A percentile compares a stretch with the other conserved stretches of the same genome.
These are phyloP conservation scores for Cylindrodendrum hubeiense DNA, from an alignment of 2,329 filamentous ascomycete genomes.

Conservation along the genomic window DNA sequence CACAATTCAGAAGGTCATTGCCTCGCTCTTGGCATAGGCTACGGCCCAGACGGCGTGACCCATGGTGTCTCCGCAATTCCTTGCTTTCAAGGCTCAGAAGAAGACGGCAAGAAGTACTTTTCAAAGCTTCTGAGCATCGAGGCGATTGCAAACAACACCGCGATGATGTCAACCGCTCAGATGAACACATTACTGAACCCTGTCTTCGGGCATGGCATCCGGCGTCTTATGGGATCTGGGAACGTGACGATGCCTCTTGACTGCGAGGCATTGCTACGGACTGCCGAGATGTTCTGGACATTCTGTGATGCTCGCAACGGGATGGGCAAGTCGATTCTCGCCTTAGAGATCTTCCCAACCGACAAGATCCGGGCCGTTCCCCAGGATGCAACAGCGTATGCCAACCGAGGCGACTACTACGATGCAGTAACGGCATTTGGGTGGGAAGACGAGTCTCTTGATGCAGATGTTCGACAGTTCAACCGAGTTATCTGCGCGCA, in stretches of 20 bases:
- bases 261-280: constrained; percentile 44
- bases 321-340: constrained; percentile 40
- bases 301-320: constrained; percentile 35
- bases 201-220: constrained; percentile 39
- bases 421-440: constrained; percentile 56
- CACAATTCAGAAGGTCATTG: constrained; percentile 37
- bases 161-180: constrained; percentile 36
- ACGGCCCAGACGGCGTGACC: constrained; percentile 26
- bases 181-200: constrained; percentile 43
- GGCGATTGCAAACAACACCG: constrained; percentile 18
- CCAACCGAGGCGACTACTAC: constrained; percentile 58
- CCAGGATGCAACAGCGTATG: constrained; percentile 55
- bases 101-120: constrained; percentile 35
- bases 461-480: constrained; percentile 52
- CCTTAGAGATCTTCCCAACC: constrained; percentile 58
- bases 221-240: constrained; percentile 41
- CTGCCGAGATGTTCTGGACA: constrained; percentile 43
- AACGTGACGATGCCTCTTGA: constrained; percentile 51
- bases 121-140: constrained; percentile 32
- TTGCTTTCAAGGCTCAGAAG: constrained; percentile 35
- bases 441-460: constrained; percentile 55
- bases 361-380: constrained; percentile 52
- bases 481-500: constrained; percentile 49
- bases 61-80: constrained; percentile 37
- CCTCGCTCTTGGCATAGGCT: constrained; percentile 41